phyloP scores from a whole-genome alignment of 768 basidiomycete species.

The Scleroderma citrinum region DNA sequence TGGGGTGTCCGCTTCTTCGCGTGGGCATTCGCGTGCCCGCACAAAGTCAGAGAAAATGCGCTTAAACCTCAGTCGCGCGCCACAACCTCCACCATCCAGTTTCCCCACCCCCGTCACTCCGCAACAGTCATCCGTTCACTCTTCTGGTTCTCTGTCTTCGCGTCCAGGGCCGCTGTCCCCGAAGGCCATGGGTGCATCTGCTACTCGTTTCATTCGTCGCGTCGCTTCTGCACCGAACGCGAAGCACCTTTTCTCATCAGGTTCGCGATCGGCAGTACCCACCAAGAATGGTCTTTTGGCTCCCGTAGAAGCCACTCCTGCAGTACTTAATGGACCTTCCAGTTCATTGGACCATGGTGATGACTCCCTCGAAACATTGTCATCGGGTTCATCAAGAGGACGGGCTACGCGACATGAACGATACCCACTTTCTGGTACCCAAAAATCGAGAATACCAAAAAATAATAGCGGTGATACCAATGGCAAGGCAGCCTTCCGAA shows the following conservation, averaged over 20 bases:
- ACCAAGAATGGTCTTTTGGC: slow-evolving; percentile 78
- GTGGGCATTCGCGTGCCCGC: slow-evolving; percentile 21
- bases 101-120: slow-evolving; percentile 28
- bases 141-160: slow-evolving; percentile 23
- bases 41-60: slow-evolving; percentile 46
- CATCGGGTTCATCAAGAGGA: slow-evolving; percentile 67
- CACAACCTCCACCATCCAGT: slow-evolving; percentile 30
- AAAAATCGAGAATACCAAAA: slow-evolving; percentile 42
- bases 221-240: slow-evolving; percentile 97
- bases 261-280: slow-evolving; percentile 50
- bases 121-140: slow-evolving; percentile 36
- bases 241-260: slow-evolving; percentile 75
- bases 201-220: slow-evolving; percentile 86
- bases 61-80: slow-evolving; percentile 41
- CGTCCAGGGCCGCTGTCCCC: slow-evolving; percentile 56
- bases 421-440: slow-evolving; percentile 16
- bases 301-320: slow-evolving; percentile 56
- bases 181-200: slow-evolving; percentile 63
- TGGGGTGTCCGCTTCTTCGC: slow-evolving; percentile 21
- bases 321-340: slow-evolving; percentile 44
- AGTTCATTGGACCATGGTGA: slow-evolving; percentile 53
- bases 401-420: slow-evolving; percentile 40
- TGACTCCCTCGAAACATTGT: slow-evolving; percentile 72
- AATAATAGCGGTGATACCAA: slow-evolving; percentile 40
- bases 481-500: slow-evolving; percentile 69